phyloP scores from a whole-genome alignment of 495 filamentous ascomycete genomes.

The Penicillium lagena region DNA sequence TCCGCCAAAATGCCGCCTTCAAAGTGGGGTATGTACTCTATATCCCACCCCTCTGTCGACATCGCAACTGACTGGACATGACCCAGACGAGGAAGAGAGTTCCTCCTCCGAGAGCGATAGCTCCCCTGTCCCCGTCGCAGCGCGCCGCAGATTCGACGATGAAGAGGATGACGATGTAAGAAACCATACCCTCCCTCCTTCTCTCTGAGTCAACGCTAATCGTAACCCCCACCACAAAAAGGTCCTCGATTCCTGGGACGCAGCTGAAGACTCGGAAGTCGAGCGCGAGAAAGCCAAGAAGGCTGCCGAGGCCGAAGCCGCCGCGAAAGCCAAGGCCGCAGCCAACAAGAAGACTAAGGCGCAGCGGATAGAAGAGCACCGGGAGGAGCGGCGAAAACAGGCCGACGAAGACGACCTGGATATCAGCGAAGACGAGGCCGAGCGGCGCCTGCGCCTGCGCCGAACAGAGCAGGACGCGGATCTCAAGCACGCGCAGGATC shows the following conservation, averaged over 20 bases:
- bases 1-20: conserved; percentile 38
- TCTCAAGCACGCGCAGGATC: conserved; percentile 82
- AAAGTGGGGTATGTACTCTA: conserved; percentile 42
- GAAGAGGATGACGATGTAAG: conserved; percentile 89
- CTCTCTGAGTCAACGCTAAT: not conserved
- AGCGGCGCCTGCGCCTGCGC: conserved; percentile 65
- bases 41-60: conserved; percentile 9
- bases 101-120: conserved; percentile 36
- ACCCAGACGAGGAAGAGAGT: conserved; percentile 56
- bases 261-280: conserved; percentile 91
- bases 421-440: conserved; percentile 61
- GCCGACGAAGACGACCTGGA: conserved; percentile 48
- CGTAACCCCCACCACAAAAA: conserved; percentile 16
- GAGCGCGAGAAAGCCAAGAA: conserved; percentile 92
- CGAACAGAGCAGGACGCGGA: conserved; percentile 81
- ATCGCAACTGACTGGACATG: conserved; percentile 1
- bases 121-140: conserved; percentile 55
- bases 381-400: conserved; percentile 35
- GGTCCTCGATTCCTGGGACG: conserved; percentile 97
- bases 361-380: conserved; percentile 79
- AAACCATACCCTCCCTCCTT: conserved; percentile 5
- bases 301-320: conserved; percentile 78
- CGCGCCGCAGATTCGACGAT: conserved; percentile 74
- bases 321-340: conserved; percentile 83
- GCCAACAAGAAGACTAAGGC: conserved; percentile 87